Evolutionary conservation across 108 stramenopile species (phyloP), one percentile per base, ranked within the genome.

Genomic region (Fragilaria crotonensis): DNA sequence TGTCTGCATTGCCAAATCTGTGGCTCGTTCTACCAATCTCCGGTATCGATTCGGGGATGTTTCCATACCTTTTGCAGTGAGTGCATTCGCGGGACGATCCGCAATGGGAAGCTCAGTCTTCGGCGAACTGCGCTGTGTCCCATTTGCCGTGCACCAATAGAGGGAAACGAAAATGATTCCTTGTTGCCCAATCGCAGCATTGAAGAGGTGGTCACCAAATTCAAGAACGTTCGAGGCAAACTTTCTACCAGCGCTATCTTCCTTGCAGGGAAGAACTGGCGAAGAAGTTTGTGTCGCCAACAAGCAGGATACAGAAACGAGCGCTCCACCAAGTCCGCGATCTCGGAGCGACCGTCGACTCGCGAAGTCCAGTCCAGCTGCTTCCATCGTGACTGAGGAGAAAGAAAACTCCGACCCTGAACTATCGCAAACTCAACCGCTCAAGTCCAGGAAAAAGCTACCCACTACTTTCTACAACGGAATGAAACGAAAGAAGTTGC

Each of bases 1-100:
- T 62, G 59, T 20, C 44, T 75, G 29, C 63, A 75, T n/a, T 79
- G 81, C 33, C 27, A 27, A 3, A 77, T 79, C 46, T 83, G 81
- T 58, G 28, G 51, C 26, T 63, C 72, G 22, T 52, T 79, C 11
- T 74, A 61, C 58, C 20, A 46, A 4, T 71, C 52, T 18, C 72
- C 81, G 33, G 75, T 79, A 20, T 54, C 67, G 0, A 27, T 82
- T 0, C 25, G 70, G 27, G 68, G 66, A 0, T 83, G 81, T 52
- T 47, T 68, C 5, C 84, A 85, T 52, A 59, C 76, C 28, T 85
- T 82, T 56, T 85, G 84, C 53, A 67, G 68, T 19, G 62, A 68
- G 27, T 85, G 84, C 36, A 62, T 85, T 23, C 66, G 80, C 4
- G 67, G 45, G 25, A 30, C 54, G 28, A 69, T 78, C n/a, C 53